Conservation (phyloP, 495 filamentous ascomycete species). For the Glonium stellatum region DNA sequence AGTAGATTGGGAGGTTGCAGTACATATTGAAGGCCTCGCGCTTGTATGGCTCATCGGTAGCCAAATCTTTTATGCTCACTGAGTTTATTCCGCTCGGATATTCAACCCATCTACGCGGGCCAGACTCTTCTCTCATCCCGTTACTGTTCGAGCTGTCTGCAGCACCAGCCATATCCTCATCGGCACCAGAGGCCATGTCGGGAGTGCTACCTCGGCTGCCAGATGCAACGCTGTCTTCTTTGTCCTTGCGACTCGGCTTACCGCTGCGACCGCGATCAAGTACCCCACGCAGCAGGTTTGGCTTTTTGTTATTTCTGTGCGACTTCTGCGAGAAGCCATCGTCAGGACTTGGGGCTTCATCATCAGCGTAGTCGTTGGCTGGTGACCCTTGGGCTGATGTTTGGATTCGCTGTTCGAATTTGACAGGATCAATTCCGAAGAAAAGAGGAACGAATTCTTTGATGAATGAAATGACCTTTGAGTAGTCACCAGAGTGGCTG, state of each 20-base stretch:
- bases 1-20: conserved; percentile 79
- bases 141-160: conserved; percentile 37
- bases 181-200: conserved; percentile 62
- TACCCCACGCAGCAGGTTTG: conserved; percentile 79
- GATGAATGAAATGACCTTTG: conserved; percentile 73
- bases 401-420: conserved; percentile 67
- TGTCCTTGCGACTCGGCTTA: conserved; percentile 52
- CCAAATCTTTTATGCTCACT: conserved; percentile 51
- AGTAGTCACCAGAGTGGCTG: conserved; percentile 62
- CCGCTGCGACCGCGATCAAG: conserved; percentile 70
- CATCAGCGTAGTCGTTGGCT: conserved; percentile 64
- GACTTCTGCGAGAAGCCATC: conserved; percentile 48
- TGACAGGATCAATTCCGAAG: conserved; percentile 73
- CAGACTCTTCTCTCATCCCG: conserved; percentile 26
- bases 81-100: conserved; percentile 49
- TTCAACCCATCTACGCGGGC: conserved; percentile 52
- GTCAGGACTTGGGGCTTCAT: conserved; percentile 45
- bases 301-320: conserved; percentile 55
- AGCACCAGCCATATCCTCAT: conserved; percentile 46
- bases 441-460: conserved; percentile 82
- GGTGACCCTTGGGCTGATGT: conserved; percentile 57
- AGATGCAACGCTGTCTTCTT: conserved; percentile 63
- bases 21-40: conserved; percentile 79
- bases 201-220: conserved; percentile 84
- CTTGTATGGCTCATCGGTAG: conserved; percentile 71